Conservation (phyloP, 2,329 filamentous ascomycete species). For the Pseudogymnoascus sp. region DNA sequence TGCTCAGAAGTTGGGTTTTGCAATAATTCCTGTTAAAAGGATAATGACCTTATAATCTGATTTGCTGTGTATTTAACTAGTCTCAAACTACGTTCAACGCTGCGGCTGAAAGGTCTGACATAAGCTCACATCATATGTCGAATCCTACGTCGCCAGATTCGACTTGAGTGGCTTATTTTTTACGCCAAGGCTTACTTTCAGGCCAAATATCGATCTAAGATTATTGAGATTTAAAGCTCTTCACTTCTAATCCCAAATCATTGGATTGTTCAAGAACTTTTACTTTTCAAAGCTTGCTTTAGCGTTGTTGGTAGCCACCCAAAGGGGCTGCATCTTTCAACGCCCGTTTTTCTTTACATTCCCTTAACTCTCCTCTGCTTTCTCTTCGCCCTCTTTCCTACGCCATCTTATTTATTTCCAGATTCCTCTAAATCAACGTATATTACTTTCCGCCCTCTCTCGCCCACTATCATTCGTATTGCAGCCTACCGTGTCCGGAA, state of each 20-base stretch:
- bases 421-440: neutral
- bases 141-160: neutral
- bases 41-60: no score
- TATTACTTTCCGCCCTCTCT: neutral
- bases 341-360: neutral
- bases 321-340: neutral
- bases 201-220: no score
- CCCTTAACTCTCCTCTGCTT: neutral
- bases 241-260: neutral
- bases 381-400: neutral
- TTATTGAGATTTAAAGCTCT: neutral
- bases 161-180: neutral
- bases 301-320: neutral
- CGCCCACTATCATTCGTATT: neutral
- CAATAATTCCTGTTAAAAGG: no score
- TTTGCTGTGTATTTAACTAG: no score
- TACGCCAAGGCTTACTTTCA: neutral
- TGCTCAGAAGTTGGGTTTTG: no score
- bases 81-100: no score
- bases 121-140: neutral
- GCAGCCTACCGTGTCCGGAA: no score
- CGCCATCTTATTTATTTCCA: neutral
- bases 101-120: neutral
- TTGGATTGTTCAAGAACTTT: neutral
- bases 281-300: neutral